Evolutionary conservation across 2,329 filamentous ascomycete species (phyloP), one percentile per base, ranked within the genome.

Genomic region (Pseudohalonectria lignicola): DNA sequence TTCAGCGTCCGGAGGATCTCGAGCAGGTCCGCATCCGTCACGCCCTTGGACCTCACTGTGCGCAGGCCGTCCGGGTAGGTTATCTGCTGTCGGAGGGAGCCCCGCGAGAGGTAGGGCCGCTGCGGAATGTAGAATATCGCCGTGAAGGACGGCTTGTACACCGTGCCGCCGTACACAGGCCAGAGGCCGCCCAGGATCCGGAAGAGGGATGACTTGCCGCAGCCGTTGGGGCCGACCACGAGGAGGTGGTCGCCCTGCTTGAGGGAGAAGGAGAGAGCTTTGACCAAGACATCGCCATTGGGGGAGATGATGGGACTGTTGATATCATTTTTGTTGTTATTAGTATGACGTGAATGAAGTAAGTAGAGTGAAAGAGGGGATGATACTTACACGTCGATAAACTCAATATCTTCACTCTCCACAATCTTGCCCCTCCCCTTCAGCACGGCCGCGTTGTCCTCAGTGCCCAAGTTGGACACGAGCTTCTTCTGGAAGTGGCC

Each of bases 121-220:
- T 98, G 92, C 0, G 92, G 92, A 46, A 98, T 93, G 63, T 98
- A 98, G 63, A 96, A 98, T 54, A 98, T 96, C 55, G 92, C 83
- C 47, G 85, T 79, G 52, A 90, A 92, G 2, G 84, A 79, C 2
- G 92, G 92, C 58, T 96, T 96, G 51, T 86, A 74, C 16, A 98
- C 92, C 1, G 76, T 86, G 37, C 92, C 92, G 46, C 92, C 90
- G 59, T 98, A 98, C 11, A 96, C 92, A 13, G 92, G 92, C 92
- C 92, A 98, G 3, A 98, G 69, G 1, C 92, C 92, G 43, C 92
- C 92, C 1, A 98, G 74, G 48, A 98, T 98, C 28, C 92, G 80
- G 74, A 98, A 98, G 3, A 98, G 71, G 13, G 84, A 93, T 0
- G 86, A 94, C 60, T 98, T 98, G 31, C 92, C 92, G 58, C 92